A percentile compares a stretch with the other conserved stretches of the same genome.
Evolutionary conservation across 805 yeast genomes (phyloP).

Genomic region (Hanseniaspora jakobsenii): DNA sequence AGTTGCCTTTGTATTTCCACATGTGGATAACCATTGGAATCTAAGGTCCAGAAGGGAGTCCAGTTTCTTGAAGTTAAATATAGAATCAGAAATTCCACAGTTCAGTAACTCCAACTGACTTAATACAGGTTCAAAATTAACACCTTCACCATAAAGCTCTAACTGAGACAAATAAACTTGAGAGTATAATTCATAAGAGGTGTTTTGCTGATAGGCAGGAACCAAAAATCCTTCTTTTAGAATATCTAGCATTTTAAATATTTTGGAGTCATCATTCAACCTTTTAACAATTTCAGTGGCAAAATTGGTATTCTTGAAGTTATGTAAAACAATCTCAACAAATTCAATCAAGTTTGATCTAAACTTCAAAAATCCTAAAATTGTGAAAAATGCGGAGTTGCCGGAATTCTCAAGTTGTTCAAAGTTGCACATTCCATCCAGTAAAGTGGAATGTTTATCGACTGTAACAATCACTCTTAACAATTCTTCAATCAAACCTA

Average conservation of each 20-base stretch:
- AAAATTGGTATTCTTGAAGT: conserved; percentile 30
- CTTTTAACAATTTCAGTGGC: background rate
- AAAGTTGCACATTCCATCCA: conserved; percentile 39
- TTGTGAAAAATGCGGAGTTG: conserved; percentile 34
- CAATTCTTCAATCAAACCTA: conserved; percentile 40
- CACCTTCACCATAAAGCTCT: conserved; percentile 4
- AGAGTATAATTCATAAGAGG: conserved; percentile 7
- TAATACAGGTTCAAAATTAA: conserved; percentile 6
- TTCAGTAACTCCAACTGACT: background rate
- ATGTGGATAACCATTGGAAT: conserved; percentile 16
- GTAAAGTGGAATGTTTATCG: conserved; percentile 37
- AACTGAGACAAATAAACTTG: conserved; percentile 10
- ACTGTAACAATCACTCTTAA: conserved; percentile 44
- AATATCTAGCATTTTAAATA: conserved; percentile 11
- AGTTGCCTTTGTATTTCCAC: conserved; percentile 2
- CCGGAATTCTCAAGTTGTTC: conserved; percentile 24
- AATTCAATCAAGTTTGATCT: conserved; percentile 53
- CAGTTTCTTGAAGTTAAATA: conserved; percentile 35
- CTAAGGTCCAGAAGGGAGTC: conserved; percentile 29
- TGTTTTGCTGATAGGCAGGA: background rate
- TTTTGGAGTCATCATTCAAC: background rate
- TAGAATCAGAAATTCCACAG: conserved; percentile 17
- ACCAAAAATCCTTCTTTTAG: conserved; percentile 1
- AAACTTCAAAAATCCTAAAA: conserved; percentile 48
- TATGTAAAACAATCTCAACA: conserved; percentile 62